Conservation (phyloP, 805 yeast species). For the Cyberlindnera japonica region DNA sequence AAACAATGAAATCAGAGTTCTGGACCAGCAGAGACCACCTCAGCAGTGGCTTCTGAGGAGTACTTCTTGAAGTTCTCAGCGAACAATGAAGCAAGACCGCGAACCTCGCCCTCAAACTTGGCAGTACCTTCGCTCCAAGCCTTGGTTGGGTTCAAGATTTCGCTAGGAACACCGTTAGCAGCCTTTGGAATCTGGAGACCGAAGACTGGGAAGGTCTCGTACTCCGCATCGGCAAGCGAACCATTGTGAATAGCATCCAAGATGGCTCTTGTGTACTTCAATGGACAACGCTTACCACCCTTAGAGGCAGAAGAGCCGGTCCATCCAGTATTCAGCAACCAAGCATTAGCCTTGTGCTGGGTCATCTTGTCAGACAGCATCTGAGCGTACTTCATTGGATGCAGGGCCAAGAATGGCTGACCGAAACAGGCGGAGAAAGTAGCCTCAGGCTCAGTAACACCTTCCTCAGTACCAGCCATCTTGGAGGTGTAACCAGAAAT, state of each 20-base stretch:
- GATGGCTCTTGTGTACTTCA: constrained; percentile 96
- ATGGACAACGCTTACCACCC: constrained; percentile 97
- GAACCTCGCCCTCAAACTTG: constrained; percentile 52
- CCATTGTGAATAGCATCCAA: constrained; percentile 94
- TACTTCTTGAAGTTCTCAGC: constrained; percentile 85
- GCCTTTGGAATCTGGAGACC: constrained; percentile 82
- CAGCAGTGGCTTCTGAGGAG: constrained; percentile 74
- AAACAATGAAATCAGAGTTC: constrained; percentile 17
- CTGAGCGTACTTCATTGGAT: constrained; percentile 97
- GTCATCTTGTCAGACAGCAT: constrained; percentile 92
- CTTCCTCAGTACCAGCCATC: constrained; percentile 99
- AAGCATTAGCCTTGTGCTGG: constrained; percentile 84
- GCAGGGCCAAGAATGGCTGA: constrained; percentile 96
- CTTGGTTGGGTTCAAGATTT: constrained; percentile 80
- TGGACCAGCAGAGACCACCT: constrained; percentile 94
- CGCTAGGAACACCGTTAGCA: constrained; percentile 72
- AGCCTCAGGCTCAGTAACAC: constrained; percentile 97
- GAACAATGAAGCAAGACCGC: constrained; percentile 70
- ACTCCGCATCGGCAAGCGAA: constrained; percentile 71
- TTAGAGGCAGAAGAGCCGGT: constrained; percentile 87
- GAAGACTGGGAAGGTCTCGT: constrained; percentile 81
- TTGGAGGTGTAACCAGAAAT: constrained; percentile 98
- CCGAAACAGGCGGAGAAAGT: constrained; percentile 98
- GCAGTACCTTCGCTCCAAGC: constrained; percentile 65
- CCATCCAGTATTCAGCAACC: constrained; percentile 99